Percentiles rank a stretch among this genome's conserved stretches.
These are phyloP conservation scores for Aspergillus udagawae DNA, from an alignment of 2,329 filamentous ascomycete species.

Conservation along the genomic window DNA sequence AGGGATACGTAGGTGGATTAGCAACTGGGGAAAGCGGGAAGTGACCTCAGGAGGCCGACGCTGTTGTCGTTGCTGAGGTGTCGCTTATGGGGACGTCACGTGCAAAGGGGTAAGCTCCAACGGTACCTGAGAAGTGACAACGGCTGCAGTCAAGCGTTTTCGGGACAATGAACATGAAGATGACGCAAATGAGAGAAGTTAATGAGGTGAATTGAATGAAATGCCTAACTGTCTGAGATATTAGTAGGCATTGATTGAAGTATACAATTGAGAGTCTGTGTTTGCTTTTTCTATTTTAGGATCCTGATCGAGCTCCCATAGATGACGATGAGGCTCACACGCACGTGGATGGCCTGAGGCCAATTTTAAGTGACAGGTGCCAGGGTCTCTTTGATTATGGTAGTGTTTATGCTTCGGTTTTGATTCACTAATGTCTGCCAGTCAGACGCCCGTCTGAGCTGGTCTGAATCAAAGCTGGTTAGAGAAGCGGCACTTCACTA, in stretches of 20 bases:
- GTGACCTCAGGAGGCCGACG: conserved; percentile 40
- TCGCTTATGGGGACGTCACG: conserved; percentile 35
- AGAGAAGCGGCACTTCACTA: neutral
- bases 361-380: neutral
- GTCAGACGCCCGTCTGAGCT: neutral
- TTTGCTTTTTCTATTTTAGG: neutral
- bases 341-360: neutral
- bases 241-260: neutral
- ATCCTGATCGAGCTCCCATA: neutral
- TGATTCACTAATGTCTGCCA: no score
- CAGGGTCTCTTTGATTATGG: neutral
- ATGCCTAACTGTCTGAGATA: neutral
- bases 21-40: conserved; percentile 29
- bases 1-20: conserved; percentile 15
- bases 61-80: conserved; percentile 38
- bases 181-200: neutral
- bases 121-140: conserved; percentile 11
- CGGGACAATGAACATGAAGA: neutral
- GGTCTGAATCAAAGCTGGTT: neutral
- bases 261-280: neutral
- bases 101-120: conserved; percentile 21
- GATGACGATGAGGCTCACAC: neutral
- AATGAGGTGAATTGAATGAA: neutral
- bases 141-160: neutral
- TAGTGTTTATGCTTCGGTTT: no score